Base-by-base conservation (phyloP, 2,329 filamentous ascomycete species). In the Huntiella abstrusa region DNA sequence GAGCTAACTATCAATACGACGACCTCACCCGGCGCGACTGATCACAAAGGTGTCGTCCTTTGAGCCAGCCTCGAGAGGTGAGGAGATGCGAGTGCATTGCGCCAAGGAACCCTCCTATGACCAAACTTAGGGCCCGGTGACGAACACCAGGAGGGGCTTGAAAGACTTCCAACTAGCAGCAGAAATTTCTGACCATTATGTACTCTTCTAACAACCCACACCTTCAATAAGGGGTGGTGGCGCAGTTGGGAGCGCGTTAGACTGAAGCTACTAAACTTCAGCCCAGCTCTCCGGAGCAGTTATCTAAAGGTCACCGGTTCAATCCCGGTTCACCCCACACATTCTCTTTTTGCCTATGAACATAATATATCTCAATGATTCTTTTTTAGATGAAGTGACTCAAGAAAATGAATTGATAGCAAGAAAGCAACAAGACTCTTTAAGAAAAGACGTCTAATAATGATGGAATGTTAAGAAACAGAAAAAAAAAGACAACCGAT, bases 301-400 rank as follows among this genome's bases (percentile, higher is more conserved):
- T 32, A 46, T 46, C 45, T 41, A 46, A 46, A 46, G 45, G 45
- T 49, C 47, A 49, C 47, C 36, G 47, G 47, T 49, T 49, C 47
- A 35, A 49, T 49, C 47, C 43, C 47, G 47, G 43, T 45, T 49
- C 47, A 43, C 47, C 43, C 47, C 47, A 49, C 2, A 0, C 15
- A 34, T 5, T 4, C n/a, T 17, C 11, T 17, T 28, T 44, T 17
- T 17, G n/a, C 41, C 33, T 19, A 32, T 36, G 2, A 17, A 33
- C 12, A 11, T n/a, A 2, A 6, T 11, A 4, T 3, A 12, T 36
- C 12, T 7, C 5, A 7, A 36, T n/a, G 34, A 16, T 36, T 15
- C 11, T 36, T n/a, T n/a, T 6, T 36, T n/a, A 22, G 6, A 22
- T 12, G 19, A 45, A 38, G 17, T 13, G 33, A 22, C 3, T 11